phyloP scores from a whole-genome alignment of 2,329 filamentous ascomycete species.

The Pseudogymnoascus sp. region DNA sequence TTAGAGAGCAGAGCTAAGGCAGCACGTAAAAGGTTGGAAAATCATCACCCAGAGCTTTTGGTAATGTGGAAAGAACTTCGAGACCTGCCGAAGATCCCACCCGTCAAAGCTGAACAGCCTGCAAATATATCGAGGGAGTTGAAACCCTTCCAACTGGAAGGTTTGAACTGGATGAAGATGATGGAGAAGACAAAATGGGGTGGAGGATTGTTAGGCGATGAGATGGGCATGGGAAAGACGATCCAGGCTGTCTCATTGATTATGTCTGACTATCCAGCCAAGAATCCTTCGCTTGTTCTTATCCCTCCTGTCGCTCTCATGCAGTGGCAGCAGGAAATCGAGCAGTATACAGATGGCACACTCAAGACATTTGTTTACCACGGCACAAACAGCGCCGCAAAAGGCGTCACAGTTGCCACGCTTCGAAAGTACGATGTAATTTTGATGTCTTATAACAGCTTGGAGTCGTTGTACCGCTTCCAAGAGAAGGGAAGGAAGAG shows the following conservation, averaged over 20 bases:
- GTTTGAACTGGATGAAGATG: constrained; percentile 85
- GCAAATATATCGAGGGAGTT: constrained; percentile 70
- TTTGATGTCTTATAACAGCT: constrained; percentile 89
- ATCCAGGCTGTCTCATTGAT: constrained; percentile 96
- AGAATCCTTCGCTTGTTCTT: constrained; percentile 74
- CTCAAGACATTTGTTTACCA: constrained; percentile 89
- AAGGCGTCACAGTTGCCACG: constrained; percentile 65
- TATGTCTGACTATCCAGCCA: constrained; percentile 91
- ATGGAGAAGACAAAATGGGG: constrained; percentile 83
- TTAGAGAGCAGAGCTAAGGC: constrained; percentile 30
- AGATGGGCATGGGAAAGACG: constrained; percentile 98
- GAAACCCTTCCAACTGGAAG: constrained; percentile 90
- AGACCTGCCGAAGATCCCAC: constrained; percentile 57
- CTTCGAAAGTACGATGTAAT: constrained; percentile 83
- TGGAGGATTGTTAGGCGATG: constrained; percentile 86
- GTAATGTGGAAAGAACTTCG: constrained; percentile 81
- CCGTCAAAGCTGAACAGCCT: constrained; percentile 62
- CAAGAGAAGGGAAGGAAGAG: constrained; percentile 85
- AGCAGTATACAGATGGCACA: constrained; percentile 74
- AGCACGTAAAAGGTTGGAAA: constrained; percentile 62
- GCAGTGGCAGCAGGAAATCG: constrained; percentile 85
- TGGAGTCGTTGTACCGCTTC: constrained; percentile 88
- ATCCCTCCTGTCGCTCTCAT: constrained; percentile 90
- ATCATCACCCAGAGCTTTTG: constrained; percentile 66
- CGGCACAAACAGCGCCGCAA: constrained; percentile 75